phyloP scores from a whole-genome alignment of 2,329 filamentous ascomycete species.

The Penicillium sumatraense region DNA sequence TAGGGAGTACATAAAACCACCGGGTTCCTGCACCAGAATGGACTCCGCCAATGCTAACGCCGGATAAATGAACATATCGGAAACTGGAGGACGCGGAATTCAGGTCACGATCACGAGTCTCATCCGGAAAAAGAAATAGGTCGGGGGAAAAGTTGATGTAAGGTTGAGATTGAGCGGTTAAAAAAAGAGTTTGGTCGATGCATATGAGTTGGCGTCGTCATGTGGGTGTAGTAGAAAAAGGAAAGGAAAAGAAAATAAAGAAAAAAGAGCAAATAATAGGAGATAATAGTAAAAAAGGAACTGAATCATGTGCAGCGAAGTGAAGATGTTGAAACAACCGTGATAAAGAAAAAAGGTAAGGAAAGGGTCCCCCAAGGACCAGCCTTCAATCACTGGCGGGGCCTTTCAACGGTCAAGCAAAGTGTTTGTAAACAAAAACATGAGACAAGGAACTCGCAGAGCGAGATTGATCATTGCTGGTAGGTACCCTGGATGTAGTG shows the following conservation, averaged over 20 bases:
- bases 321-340: conserved; percentile 28
- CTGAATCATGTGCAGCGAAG: conserved; percentile 43
- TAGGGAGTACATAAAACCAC: conserved; percentile 35
- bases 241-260: conserved; percentile 16
- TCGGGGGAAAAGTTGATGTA: neutral
- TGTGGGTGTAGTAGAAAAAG: conserved; percentile 6
- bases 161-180: neutral
- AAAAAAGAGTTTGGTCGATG: conserved; percentile 14
- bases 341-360: conserved; percentile 13
- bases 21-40: conserved; percentile 38
- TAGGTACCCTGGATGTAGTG: conserved; percentile 32
- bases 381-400: conserved; percentile 35
- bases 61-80: conserved; percentile 39
- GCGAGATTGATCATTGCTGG: conserved; percentile 30
- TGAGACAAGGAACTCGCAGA: neutral
- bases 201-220: conserved; percentile 25
- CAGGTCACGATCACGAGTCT: conserved; percentile 28
- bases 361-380: conserved; percentile 34
- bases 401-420: conserved; percentile 18
- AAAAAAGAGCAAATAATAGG: conserved; percentile 22
- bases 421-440: neutral
- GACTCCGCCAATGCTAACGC: conserved; percentile 43
- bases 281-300: conserved; percentile 10
- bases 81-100: conserved; percentile 30
- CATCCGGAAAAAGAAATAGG: conserved; percentile 23